Evolutionary conservation across 345 rosid genomes (phyloP).

Genomic region (Lepidium didymum): DNA sequence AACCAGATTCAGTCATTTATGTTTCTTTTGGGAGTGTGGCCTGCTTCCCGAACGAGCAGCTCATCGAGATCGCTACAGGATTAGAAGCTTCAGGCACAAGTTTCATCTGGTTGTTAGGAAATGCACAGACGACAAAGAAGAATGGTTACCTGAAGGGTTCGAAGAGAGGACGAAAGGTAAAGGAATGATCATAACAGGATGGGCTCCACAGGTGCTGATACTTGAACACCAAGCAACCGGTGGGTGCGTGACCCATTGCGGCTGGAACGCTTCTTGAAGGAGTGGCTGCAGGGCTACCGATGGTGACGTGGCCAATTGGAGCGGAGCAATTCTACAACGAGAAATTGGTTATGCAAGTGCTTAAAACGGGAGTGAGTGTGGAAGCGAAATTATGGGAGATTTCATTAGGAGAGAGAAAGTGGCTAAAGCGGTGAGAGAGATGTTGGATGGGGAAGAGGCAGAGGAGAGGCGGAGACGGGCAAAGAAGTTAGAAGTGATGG

Average conservation of each 20-base stretch:
- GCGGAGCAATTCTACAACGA: constrained; percentile 49
- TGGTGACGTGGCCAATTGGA: constrained; percentile 43
- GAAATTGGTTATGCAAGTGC: constrained; percentile 32
- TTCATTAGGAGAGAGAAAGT: constrained; percentile 25
- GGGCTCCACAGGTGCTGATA: constrained; percentile 47
- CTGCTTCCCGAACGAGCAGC: constrained; percentile 21
- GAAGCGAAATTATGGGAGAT: constrained; percentile 20
- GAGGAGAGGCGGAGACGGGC: constrained; percentile 30
- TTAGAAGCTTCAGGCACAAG: constrained; percentile 8
- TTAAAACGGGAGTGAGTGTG: constrained; percentile 30
- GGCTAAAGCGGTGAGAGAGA: constrained; percentile 17
- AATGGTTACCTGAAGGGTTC: constrained; percentile 35
- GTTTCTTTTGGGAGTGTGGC: constrained; percentile 45
- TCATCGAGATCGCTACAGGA: constrained; percentile 20
- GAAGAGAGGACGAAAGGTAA: constrained; percentile 29
- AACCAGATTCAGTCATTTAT: constrained; percentile 43
- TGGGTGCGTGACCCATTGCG: constrained; percentile 47
- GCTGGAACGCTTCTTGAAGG: constrained; percentile 45
- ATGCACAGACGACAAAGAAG: constrained; percentile 10
- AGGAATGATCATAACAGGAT: constrained; percentile 34
- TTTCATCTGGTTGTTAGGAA: constrained; percentile 23
- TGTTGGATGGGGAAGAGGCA: constrained; percentile 38
- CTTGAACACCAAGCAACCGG: constrained; percentile 42
- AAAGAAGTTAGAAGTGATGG: constrained; percentile 21
- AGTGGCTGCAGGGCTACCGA: constrained; percentile 35